phyloP scores from a whole-genome alignment of 1,139 yeast genomes.

The Taiozyma sp. region DNA sequence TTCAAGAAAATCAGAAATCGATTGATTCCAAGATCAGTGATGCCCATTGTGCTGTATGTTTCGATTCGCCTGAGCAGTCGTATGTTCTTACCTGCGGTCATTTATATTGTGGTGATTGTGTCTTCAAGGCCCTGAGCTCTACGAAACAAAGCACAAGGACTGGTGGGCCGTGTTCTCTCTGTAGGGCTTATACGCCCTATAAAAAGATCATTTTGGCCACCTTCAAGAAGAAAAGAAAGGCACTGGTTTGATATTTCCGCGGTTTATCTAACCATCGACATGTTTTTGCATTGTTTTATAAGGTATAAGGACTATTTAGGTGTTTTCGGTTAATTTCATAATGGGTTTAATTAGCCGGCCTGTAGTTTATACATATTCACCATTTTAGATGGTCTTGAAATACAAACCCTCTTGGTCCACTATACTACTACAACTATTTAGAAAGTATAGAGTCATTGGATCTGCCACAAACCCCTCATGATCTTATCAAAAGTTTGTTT shows the following conservation, averaged over 20 bases:
- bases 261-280: too few species aligned
- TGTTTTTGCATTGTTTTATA: background rate
- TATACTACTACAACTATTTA: too few species aligned
- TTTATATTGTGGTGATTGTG: slow-evolving; percentile 46
- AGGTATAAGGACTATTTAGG: background rate
- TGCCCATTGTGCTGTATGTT: slow-evolving; percentile 47
- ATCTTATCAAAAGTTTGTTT: background rate
- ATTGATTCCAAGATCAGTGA: slow-evolving; percentile 27
- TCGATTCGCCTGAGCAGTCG: slow-evolving; percentile 44
- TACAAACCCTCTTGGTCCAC: background rate
- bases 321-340: background rate
- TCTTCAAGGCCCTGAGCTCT: slow-evolving; percentile 43
- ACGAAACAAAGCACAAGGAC: slow-evolving; percentile 30
- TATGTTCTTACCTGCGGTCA: slow-evolving; percentile 52
- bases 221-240: slow-evolving; percentile 27
- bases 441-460: background rate
- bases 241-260: background rate
- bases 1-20: slow-evolving; percentile 24
- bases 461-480: background rate
- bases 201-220: slow-evolving; percentile 26
- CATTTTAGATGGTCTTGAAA: too few species aligned
- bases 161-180: slow-evolving; percentile 44
- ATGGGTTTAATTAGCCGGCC: background rate
- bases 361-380: background rate
- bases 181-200: slow-evolving; percentile 38